Base-by-base conservation (phyloP, 2,329 filamentous ascomycete species). In the Xenosphaeropsis pyriputrescens region DNA sequence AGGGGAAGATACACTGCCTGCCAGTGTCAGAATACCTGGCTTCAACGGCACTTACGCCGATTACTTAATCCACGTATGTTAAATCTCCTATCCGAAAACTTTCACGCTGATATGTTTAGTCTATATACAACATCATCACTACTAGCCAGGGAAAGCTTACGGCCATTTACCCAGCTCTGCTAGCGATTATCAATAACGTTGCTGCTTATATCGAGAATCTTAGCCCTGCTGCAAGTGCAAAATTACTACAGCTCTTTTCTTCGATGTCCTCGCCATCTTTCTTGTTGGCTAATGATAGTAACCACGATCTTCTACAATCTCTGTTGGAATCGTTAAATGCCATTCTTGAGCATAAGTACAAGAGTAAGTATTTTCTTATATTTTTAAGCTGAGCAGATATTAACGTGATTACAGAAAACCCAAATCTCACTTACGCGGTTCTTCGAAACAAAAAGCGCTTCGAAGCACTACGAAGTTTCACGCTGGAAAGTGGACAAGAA, bases 181-280 rank as follows among this genome's bases (percentile, higher is more conserved):
- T 98, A 33, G 86, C 89, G 1, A 84, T 96, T 34, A 81, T 98
- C 50, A 91, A 91, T 57, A 98, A 98, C 51, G 78, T 95, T 44
- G 79, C 88, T 9, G 80, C 91, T 13, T 84, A 93, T 53, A 65
- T 91, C 4, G 76, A 91, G 51, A 74, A 80, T 16, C 63, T 96
- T 9, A 85, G 81, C 36, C 65, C 75, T 4, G 70, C 77, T 3
- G 78, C 85, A 13, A 83, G 84, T 53, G 76, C 79, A 2, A 93
- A 86, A 55, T 63, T 96, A 19, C 67, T 96, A 47, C 86, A 95
- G 49, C 65, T 96, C 1, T 93, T 93, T 55, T 75, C 77, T 4
- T 91, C 84, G 26, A 93, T 96, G 83, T 93, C 89, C 7, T 84
- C 86, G 0, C 89, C 91, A 0, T 85, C 83, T 22, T 98, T 96